Evolutionary conservation across 1,284 basidiomycete species (phyloP), one percentile per base, ranked within the genome.

Genomic region (Apiotrichum siamense): DNA sequence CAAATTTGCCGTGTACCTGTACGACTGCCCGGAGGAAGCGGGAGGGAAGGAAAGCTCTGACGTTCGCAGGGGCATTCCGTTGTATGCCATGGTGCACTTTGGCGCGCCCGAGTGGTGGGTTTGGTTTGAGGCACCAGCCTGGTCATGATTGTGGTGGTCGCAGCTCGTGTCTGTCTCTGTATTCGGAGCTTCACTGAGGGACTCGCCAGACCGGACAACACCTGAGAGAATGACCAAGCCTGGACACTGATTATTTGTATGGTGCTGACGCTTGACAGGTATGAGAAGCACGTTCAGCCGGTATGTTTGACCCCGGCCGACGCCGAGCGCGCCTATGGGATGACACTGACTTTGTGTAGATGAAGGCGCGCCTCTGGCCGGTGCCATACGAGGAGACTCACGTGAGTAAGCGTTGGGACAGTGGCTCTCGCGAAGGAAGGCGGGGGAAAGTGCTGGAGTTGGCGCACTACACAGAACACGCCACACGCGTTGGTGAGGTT

Each of bases 21-120:
- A n/a, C n/a, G n/a, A n/a, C n/a, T n/a, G n/a, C n/a, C n/a, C n/a
- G n/a, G n/a, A n/a, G n/a, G n/a, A n/a, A n/a, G n/a, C n/a, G n/a
- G n/a, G n/a, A n/a, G n/a, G n/a, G n/a, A n/a, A n/a, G n/a, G n/a
- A n/a, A n/a, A n/a, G n/a, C n/a, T n/a, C n/a, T n/a, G n/a, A n/a
- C n/a, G n/a, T n/a, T n/a, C n/a, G n/a, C n/a, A n/a, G n/a, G n/a
- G 89, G 90, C 69, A 84, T 93, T 58, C 91, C 91, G 1, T 81
- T 93, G 46, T 78, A 81, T 38, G 83, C 88, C 24, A 83, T 94
- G 75, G 75, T 91, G 47, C 86, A 92, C 70, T 93, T 88, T 66
- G 89, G 90, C 47, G 87, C 91, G 70, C 87, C 88, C 5, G 81
- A 86, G 33, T 96, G 89, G 89, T 94, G 26, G 44, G 69, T 60